These are phyloP conservation scores for Fusarium bactridioides DNA, from an alignment of 2,329 filamentous ascomycete species.

Conservation along the genomic window DNA sequence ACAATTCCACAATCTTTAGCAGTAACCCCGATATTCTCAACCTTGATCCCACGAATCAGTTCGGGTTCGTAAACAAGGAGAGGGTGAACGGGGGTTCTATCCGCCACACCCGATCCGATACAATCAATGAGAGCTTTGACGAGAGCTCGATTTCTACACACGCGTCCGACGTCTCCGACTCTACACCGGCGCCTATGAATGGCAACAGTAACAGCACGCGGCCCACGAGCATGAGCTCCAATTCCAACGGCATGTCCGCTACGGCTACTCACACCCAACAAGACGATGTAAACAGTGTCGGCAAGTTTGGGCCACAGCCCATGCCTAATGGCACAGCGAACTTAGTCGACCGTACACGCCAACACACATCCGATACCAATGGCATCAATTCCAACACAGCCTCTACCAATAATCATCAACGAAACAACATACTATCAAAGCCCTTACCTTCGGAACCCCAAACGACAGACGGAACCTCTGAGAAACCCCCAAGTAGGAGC, in stretches of 20 bases:
- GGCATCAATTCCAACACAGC: slow-evolving; percentile 19
- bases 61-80: slow-evolving; percentile 47
- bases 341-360: slow-evolving; percentile 44
- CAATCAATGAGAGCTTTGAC: slow-evolving; percentile 62
- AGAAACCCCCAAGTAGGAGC: slow-evolving; percentile 26
- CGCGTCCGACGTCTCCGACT: slow-evolving; percentile 60
- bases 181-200: slow-evolving; percentile 53
- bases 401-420: slow-evolving; percentile 19
- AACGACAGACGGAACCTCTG: slow-evolving; percentile 14
- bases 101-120: slow-evolving; percentile 54
- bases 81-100: slow-evolving; percentile 48
- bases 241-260: slow-evolving; percentile 63
- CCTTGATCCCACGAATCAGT: slow-evolving; percentile 52
- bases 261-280: slow-evolving; percentile 44
- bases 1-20: slow-evolving; percentile 53
- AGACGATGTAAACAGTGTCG: slow-evolving; percentile 33
- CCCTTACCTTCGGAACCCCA: slow-evolving; percentile 35
- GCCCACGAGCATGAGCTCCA: slow-evolving; percentile 65
- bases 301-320: slow-evolving; percentile 33
- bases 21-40: slow-evolving; percentile 54
- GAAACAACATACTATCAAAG: slow-evolving; percentile 30
- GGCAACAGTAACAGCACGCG: slow-evolving; percentile 51
- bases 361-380: slow-evolving; percentile 29
- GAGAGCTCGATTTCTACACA: slow-evolving; percentile 62
- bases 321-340: slow-evolving; percentile 41